phyloP scores from a whole-genome alignment of 2,329 filamentous ascomycete species.

The Pseudogymnoascus verrucosus region DNA sequence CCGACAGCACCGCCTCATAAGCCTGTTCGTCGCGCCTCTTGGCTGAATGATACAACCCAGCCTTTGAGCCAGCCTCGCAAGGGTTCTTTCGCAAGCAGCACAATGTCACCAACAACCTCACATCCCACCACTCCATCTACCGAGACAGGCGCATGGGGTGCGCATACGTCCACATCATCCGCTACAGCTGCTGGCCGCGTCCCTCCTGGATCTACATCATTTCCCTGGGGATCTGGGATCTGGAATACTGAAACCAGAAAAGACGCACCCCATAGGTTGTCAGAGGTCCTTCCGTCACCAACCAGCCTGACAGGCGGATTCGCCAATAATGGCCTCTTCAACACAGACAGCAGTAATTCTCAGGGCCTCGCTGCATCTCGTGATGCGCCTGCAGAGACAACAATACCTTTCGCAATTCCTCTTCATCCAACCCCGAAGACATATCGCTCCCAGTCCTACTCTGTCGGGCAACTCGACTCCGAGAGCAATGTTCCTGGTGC shows the following conservation, averaged over 20 bases:
- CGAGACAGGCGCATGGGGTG: conserved; percentile 53
- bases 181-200: conserved; percentile 36
- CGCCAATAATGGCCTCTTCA: conserved; percentile 35
- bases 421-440: conserved; percentile 86
- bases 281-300: conserved; percentile 68
- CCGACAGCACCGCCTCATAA: conserved; percentile 45
- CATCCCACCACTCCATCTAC: conserved; percentile 72
- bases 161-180: conserved; percentile 41
- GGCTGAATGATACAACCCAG: conserved; percentile 72
- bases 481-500: conserved; percentile 36
- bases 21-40: conserved; percentile 66
- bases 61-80: conserved; percentile 59
- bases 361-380: conserved; percentile 45
- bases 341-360: conserved; percentile 37
- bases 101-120: conserved; percentile 71
- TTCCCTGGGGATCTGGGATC: conserved; percentile 72
- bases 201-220: conserved; percentile 38
- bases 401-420: conserved; percentile 81
- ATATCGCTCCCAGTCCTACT: conserved; percentile 93
- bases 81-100: conserved; percentile 65
- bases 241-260: conserved; percentile 71
- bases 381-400: conserved; percentile 47
- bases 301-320: conserved; percentile 48
- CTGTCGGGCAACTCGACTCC: conserved; percentile 79
- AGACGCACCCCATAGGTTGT: conserved; percentile 64